These are phyloP conservation scores for Vanrija sp. DNA, from an alignment of 1,284 basidiomycete genomes.

Conservation along the genomic window DNA sequence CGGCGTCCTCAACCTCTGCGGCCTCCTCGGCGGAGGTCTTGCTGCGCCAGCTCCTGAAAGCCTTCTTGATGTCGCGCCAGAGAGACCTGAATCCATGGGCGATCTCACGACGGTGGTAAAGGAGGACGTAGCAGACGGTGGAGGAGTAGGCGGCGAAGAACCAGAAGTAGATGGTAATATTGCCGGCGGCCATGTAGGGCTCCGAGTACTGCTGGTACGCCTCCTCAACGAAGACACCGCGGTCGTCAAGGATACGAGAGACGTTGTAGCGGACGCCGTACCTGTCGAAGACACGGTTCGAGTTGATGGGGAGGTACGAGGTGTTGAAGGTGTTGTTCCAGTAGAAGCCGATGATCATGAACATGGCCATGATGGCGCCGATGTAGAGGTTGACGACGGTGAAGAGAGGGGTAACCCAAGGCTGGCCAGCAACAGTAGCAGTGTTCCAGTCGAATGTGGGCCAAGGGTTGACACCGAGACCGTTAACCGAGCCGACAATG, in stretches of 20 bases:
- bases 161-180: slow-evolving; percentile 22
- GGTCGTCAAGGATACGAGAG: slow-evolving; percentile 14
- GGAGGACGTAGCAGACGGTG: slow-evolving; percentile 48
- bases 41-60: neutral
- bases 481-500: slow-evolving; percentile 28
- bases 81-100: neutral
- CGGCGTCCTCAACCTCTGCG: slow-evolving; percentile 52
- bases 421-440: slow-evolving; percentile 2
- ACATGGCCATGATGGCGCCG: slow-evolving; percentile 21
- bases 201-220: slow-evolving; percentile 29
- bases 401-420: slow-evolving; percentile 18
- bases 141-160: slow-evolving; percentile 29
- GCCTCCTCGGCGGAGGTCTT: slow-evolving; percentile 32
- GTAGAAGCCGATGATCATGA: slow-evolving; percentile 21
- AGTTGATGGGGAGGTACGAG: slow-evolving; percentile 36
- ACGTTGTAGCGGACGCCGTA: slow-evolving; percentile 52
- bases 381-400: slow-evolving; percentile 30
- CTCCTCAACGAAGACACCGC: slow-evolving; percentile 10
- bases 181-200: slow-evolving; percentile 26
- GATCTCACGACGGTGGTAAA: slow-evolving; percentile 80
- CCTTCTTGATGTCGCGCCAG: slow-evolving; percentile 3
- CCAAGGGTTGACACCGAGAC: slow-evolving; percentile 31
- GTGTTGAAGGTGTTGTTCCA: slow-evolving; percentile 29
- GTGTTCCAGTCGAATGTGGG: slow-evolving; percentile 46
- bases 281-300: slow-evolving; percentile 27